Percentiles rank a stretch among this genome's conserved stretches.
phyloP scores from a whole-genome alignment of 768 basidiomycete genomes.

The Exidia glandulosa region DNA sequence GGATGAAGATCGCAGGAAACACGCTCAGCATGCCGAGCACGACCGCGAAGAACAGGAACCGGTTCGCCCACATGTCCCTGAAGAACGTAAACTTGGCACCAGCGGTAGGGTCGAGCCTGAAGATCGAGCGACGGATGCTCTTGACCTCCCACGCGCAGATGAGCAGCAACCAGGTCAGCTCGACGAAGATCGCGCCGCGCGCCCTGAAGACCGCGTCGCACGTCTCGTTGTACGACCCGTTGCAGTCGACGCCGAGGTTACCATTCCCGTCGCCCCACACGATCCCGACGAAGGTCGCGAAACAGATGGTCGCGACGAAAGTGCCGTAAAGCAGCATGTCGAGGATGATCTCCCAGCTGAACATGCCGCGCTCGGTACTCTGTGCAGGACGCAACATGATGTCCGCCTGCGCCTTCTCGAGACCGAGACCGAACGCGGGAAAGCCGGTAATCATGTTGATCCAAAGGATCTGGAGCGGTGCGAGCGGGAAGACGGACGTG shows the following conservation, averaged over 20 bases:
- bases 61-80: background rate
- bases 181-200: background rate
- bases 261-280: background rate
- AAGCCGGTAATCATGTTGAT: slow-evolving; percentile 44
- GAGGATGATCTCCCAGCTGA: slow-evolving; percentile 12
- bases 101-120: background rate
- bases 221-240: background rate
- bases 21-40: background rate
- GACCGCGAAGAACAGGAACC: background rate
- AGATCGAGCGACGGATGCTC: background rate
- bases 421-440: slow-evolving; percentile 45
- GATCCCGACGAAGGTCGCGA: background rate
- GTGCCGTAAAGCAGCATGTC: slow-evolving; percentile 7
- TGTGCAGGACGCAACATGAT: slow-evolving; percentile 37
- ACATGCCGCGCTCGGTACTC: background rate
- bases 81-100: background rate
- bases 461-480: slow-evolving; percentile 42
- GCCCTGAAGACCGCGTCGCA: background rate
- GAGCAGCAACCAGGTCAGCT: background rate
- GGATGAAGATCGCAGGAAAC: background rate
- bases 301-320: background rate
- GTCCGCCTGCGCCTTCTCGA: slow-evolving; percentile 38
- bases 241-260: background rate
- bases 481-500: slow-evolving; percentile 46
- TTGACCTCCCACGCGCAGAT: background rate